Base-by-base conservation (phyloP, 2,329 filamentous ascomycete species). In the Cladosporium austrohemisphaericum region DNA sequence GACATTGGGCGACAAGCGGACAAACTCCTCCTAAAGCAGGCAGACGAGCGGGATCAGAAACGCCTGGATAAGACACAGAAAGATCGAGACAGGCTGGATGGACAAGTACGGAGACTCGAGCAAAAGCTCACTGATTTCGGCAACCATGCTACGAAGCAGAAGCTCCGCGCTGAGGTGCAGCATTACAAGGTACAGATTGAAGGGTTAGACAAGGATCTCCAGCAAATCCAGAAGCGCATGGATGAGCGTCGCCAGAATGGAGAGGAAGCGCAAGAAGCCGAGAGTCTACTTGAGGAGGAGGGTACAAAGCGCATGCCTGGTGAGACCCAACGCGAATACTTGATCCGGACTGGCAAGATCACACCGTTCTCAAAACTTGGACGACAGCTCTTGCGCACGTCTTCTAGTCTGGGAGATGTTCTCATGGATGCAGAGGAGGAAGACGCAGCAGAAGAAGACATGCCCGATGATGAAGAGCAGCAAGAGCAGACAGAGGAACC, bases 271-370 rank as follows among this genome's bases (percentile, higher is more conserved):
- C 71, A 74, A 8, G 59, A 68, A 6, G 56, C 55, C 1, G 68
- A 67, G 11, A 43, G 26, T 22, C 28, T 43, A 13, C 10, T 31
- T 14, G 69, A 72, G 45, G 70, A 74, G 20, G 60, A 68, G 4
- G 78, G 77, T 22, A 81, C 78, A 45, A 76, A 77, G 51, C 81
- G 80, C 47, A 70, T 92, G 50, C 83, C 87, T 1, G 87, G 87
- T 52, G 93, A 97, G 71, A 89, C 80, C 19, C 83, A 88, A 53
- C 81, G 91, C 43, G 91, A 95, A 38, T 98, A 87, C 65, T 78
- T 98, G 38, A 93, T 98, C 41, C 83, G 93, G 22, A 98, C 92
- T 0, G 93, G 93, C 53, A 97, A 97, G 70, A 97, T 98, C 58
- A 98, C 93, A 0, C 93, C 93, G 0, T 98, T 98, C 62, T 87